Evolutionary conservation across 1,284 basidiomycete genomes (phyloP), one percentile per base, ranked within the genome.

Genomic region (Lentinula novae-zelandiae): DNA sequence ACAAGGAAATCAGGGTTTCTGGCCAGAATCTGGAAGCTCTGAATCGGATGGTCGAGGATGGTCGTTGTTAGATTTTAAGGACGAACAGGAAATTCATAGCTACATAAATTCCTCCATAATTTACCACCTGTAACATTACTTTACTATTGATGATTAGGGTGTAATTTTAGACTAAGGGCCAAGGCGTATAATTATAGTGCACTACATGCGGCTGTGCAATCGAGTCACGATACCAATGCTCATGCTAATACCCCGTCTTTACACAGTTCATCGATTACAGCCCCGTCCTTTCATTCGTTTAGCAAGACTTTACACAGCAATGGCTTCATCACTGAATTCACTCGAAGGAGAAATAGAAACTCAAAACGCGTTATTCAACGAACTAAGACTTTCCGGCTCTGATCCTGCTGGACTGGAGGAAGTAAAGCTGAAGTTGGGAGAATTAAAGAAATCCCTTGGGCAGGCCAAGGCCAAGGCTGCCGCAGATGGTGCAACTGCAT

Each of bases 401-500:
- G 81, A 84, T 58, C 65, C 76, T 2, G 68, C 76, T 12, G 69
- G 75, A 9, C 67, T 90, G n/a, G 85, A 89, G 33, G 84, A 84
- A 53, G 82, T 82, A 12, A 87, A 82, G 76, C 87, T 87, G 76
- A 84, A 78, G 62, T 78, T 92, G 10, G 83, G 84, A 1, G 88
- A 92, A 48, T 74, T 92, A 62, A 89, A 89, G 77, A 84, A 80
- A 67, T 69, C 77, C 17, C 69, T 85, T 33, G 84, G 78, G 1
- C 65, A 79, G 60, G 71, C 80, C 46, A 80, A 78, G 60, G 78
- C 71, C 40, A 74, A 70, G 22, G 71, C 70, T 5, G 71, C 69
- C 40, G 63, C 10, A 54, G 67, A 55, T 40, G n/a, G 22, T 3
- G 8, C 33, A 17, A 38, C 44, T 40, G 52, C 48, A 39, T 34